A percentile compares a stretch with the other conserved stretches of the same genome.
Evolutionary conservation across 176 grass and related monocot species (phyloP).

Genomic region (Sorghum bicolor): DNA sequence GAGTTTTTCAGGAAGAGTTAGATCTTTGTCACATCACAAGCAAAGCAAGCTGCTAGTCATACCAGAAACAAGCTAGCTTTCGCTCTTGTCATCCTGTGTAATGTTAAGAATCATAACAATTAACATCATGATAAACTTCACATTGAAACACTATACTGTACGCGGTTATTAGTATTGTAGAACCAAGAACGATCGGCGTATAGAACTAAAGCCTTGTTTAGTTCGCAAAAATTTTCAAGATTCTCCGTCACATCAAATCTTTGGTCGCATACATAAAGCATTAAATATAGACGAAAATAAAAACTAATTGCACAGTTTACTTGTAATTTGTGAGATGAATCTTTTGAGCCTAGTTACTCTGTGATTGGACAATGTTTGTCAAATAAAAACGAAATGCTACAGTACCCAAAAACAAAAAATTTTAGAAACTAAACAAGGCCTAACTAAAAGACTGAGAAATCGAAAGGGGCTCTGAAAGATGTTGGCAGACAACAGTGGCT

Average conservation of each 20-base stretch:
- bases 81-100: neutral
- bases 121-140: neutral
- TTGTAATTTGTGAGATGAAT: too few relatives aligned
- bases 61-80: neutral
- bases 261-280: too few relatives aligned
- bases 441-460: constrained; percentile 21
- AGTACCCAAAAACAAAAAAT: too few relatives aligned
- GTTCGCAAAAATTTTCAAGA: too few relatives aligned
- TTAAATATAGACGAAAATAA: too few relatives aligned
- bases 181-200: neutral
- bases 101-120: neutral
- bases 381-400: too few relatives aligned
- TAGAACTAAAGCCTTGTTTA: too few relatives aligned
- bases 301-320: too few relatives aligned
- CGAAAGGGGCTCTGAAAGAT: constrained; percentile 22
- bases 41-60: neutral
- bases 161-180: neutral
- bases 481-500: constrained; percentile 29
- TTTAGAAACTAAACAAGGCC: too few relatives aligned
- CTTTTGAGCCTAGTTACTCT: too few relatives aligned
- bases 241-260: too few relatives aligned
- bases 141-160: neutral
- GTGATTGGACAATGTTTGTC: too few relatives aligned
- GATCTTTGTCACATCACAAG: constrained; percentile 27
- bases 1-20: neutral